phyloP scores from a whole-genome alignment of 83 land plant species.

The Thuja plicata region DNA sequence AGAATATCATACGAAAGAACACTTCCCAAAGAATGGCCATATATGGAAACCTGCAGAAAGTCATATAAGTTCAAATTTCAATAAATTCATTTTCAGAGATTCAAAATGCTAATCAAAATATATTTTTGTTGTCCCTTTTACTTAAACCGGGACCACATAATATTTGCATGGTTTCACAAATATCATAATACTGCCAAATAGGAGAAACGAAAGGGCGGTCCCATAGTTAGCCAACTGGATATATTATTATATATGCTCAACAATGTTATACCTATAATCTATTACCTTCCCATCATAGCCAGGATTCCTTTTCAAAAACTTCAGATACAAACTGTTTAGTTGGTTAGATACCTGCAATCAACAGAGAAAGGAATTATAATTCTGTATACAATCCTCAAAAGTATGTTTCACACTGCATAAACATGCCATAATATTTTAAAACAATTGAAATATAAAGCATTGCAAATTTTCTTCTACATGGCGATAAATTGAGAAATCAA shows the following conservation, averaged over 20 bases:
- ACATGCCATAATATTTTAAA: background rate
- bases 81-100: background rate
- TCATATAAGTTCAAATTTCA: slow-evolving; percentile 8
- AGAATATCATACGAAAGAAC: slow-evolving; percentile 98
- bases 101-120: background rate
- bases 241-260: background rate
- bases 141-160: background rate
- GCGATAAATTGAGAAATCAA: background rate
- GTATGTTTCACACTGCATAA: background rate
- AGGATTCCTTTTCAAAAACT: slow-evolving; percentile 91
- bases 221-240: background rate
- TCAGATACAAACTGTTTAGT: slow-evolving; percentile 76
- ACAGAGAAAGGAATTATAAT: background rate
- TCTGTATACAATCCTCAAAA: background rate
- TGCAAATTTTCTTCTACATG: background rate
- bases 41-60: slow-evolving; percentile 75
- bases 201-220: background rate
- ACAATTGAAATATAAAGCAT: background rate
- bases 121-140: background rate
- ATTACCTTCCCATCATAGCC: slow-evolving; percentile 94
- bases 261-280: background rate
- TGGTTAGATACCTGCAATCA: slow-evolving; percentile 75
- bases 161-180: slow-evolving; percentile 2
- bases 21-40: slow-evolving; percentile 99
- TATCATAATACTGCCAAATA: background rate